These are phyloP conservation scores for Asparagopsis taxiformis DNA, from an alignment of 31 red algal species.

Conservation along the genomic window DNA sequence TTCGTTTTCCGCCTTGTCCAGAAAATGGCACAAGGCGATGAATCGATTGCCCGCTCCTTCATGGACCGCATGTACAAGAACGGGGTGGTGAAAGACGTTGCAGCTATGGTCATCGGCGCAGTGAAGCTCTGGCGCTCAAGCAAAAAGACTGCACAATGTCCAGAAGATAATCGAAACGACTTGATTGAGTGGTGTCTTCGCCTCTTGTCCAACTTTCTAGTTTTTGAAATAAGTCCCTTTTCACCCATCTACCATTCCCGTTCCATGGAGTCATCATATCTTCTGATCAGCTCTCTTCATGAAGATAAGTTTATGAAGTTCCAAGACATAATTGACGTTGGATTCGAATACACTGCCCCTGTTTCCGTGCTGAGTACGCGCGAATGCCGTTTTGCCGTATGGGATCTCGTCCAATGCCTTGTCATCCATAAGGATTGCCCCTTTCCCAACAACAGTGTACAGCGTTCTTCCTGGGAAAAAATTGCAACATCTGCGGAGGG, in stretches of 20 bases:
- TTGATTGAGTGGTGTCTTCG: slow-evolving; percentile 13
- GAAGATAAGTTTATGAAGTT: not conserved
- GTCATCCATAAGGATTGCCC: not conserved
- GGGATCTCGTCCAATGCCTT: slow-evolving; percentile 12
- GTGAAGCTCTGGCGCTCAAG: slow-evolving; percentile 7
- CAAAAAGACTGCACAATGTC: not conserved
- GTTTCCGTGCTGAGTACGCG: not conserved
- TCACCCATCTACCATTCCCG: slow-evolving; percentile 2
- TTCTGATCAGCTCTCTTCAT: not conserved
- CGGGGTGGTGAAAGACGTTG: not conserved
- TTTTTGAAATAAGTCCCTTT: slow-evolving; percentile 19
- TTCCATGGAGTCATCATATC: not conserved
- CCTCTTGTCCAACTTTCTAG: slow-evolving; percentile 12
- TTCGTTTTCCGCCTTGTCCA: slow-evolving; percentile 12
- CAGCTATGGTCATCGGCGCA: not conserved
- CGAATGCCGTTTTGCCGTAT: slow-evolving; percentile 11
- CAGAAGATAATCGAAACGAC: not conserved
- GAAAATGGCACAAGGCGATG: slow-evolving; percentile 9
- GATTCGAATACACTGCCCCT: not conserved
- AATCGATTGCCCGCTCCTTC: not conserved
- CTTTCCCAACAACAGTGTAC: not conserved
- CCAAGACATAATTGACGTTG: not conserved
- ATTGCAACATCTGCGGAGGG: not conserved
- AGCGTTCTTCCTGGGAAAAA: slow-evolving; percentile 1
- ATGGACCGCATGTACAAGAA: not conserved